A percentile compares a stretch with the other conserved stretches of the same genome.
phyloP scores from a whole-genome alignment of 495 filamentous ascomycete genomes.

The Trichocladium antarcticum region DNA sequence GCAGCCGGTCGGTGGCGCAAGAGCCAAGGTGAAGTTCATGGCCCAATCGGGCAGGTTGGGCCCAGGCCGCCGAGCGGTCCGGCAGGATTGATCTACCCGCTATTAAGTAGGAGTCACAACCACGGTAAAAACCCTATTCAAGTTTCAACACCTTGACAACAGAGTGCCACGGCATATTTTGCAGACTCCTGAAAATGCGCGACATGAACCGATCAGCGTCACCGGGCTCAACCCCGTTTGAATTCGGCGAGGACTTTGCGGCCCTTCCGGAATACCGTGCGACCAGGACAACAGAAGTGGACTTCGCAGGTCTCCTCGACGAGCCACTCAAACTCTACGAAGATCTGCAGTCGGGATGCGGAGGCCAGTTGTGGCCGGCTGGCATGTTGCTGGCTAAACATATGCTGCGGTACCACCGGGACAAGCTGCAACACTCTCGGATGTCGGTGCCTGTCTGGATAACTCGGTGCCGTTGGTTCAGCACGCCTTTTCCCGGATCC shows the following conservation, averaged over 20 bases:
- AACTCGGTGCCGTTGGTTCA: not conserved
- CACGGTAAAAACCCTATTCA: no score
- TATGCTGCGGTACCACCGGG: conserved; percentile 56
- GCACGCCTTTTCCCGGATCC: not conserved
- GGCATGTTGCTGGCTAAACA: conserved; percentile 81
- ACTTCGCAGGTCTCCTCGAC: conserved; percentile 63
- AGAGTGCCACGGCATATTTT: not conserved
- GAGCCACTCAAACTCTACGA: conserved; percentile 65
- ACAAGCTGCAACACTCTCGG: conserved; percentile 48
- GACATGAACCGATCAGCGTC: conserved; percentile 18
- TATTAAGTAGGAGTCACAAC: no score
- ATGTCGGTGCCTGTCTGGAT: conserved; percentile 50
- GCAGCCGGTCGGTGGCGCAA: no score
- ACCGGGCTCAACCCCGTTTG: conserved; percentile 38
- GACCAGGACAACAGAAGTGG: conserved; percentile 50
- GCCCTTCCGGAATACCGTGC: conserved; percentile 52
- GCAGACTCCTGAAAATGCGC: not conserved
- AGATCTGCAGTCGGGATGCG: conserved; percentile 76
- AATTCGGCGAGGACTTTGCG: conserved; percentile 55
- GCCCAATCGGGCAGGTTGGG: no score
- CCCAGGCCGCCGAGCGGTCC: no score
- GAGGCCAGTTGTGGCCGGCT: conserved; percentile 88
- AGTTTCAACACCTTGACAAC: not conserved
- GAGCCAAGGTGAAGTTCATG: no score
- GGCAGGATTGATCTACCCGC: no score